These are phyloP conservation scores for Saccharata proteae DNA, from an alignment of 2,329 filamentous ascomycete species.

Conservation along the genomic window DNA sequence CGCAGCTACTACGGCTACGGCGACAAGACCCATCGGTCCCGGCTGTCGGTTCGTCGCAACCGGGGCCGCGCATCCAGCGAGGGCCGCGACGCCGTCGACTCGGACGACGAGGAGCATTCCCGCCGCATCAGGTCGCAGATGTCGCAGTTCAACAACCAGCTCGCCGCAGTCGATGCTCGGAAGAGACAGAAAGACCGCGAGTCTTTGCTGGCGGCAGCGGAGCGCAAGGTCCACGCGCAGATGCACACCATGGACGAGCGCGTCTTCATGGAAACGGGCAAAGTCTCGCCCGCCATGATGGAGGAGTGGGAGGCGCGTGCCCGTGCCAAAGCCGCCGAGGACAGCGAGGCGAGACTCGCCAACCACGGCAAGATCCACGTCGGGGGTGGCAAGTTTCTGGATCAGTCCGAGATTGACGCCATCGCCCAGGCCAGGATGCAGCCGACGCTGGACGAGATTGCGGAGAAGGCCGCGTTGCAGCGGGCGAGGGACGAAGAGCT, in stretches of 20 bases:
- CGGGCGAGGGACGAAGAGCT: constrained; percentile 53
- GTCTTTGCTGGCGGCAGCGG: constrained; percentile 62
- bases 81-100: constrained; percentile 34
- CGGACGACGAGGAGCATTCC: constrained; percentile 54
- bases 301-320: constrained; percentile 73
- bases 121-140: constrained; percentile 66
- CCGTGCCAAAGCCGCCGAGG: constrained; percentile 53
- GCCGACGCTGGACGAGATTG: constrained; percentile 75
- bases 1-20: constrained; percentile 65
- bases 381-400: constrained; percentile 70
- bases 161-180: constrained; percentile 57
- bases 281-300: constrained; percentile 54
- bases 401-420: constrained; percentile 63
- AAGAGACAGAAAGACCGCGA: constrained; percentile 68
- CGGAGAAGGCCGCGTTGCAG: constrained; percentile 62
- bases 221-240: constrained; percentile 70
- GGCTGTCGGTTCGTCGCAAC: constrained; percentile 39
- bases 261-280: constrained; percentile 64
- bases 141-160: constrained; percentile 58
- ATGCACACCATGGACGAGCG: constrained; percentile 73
- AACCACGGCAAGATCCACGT: constrained; percentile 53
- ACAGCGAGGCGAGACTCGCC: constrained; percentile 47
- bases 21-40: constrained; percentile 35
- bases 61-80: constrained; percentile 56
- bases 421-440: constrained; percentile 68